Percentiles rank a stretch among this genome's conserved stretches.
Evolutionary conservation across 2,329 filamentous ascomycete species (phyloP).

Genomic region (Colletotrichum horii): DNA sequence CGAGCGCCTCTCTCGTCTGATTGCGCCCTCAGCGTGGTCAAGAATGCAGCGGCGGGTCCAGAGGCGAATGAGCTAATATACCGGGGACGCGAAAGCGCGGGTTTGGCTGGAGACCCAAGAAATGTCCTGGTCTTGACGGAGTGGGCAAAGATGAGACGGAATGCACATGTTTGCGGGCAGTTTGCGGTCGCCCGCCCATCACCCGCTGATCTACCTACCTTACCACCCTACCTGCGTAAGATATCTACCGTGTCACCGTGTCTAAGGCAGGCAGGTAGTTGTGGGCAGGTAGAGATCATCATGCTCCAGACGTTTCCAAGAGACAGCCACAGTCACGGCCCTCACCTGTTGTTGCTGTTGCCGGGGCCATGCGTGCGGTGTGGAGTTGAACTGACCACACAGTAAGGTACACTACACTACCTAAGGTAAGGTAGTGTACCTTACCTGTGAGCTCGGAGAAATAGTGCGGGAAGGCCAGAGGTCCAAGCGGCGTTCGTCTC

Average conservation of each 20-base stretch:
- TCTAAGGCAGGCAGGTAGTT: not conserved
- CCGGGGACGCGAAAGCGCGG: not conserved
- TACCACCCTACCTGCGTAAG: not conserved
- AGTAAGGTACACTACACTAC: too few relatives aligned
- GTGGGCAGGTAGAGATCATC: not conserved
- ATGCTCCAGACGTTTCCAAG: not conserved
- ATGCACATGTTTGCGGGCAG: slow-evolving; percentile 3
- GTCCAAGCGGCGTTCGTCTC: not conserved
- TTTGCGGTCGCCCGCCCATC: not conserved
- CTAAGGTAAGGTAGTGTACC: too few relatives aligned
- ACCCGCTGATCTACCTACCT: not conserved
- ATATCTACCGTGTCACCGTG: not conserved
- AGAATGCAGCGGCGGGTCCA: not conserved
- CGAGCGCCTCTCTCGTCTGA: not conserved
- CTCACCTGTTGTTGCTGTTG: not conserved
- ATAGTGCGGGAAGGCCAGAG: not conserved
- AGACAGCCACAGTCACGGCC: not conserved
- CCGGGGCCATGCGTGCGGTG: not conserved
- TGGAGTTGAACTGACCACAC: not conserved
- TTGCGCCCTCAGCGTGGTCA: not conserved
- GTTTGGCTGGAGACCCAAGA: not conserved
- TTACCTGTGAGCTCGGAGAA: not conserved
- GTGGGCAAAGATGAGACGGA: not conserved
- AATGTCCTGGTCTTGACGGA: not conserved
- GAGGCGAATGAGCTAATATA: not conserved